These are phyloP conservation scores for Globisporangium solare DNA, from an alignment of 352 stramenopile species.

Conservation along the genomic window DNA sequence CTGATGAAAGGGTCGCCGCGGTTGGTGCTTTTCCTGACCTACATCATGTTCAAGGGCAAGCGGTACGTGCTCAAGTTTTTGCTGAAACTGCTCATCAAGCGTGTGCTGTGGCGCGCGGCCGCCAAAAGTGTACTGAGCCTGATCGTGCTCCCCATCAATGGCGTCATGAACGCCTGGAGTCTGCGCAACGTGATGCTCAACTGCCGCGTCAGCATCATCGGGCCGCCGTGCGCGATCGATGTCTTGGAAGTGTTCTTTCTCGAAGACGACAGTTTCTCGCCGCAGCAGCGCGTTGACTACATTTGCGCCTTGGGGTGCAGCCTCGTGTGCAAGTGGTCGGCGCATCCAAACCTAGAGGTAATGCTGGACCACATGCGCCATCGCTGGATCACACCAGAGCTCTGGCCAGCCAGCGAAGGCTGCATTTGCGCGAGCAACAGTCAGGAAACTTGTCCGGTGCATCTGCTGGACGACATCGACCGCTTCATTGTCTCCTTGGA, in stretches of 20 bases:
- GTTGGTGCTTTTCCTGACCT: constrained; percentile 29
- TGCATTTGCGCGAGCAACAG: constrained; percentile 24
- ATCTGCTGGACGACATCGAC: constrained; percentile 33
- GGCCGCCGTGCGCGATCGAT: constrained; percentile 27
- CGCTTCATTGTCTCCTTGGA: constrained; percentile 23
- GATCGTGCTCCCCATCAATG: constrained; percentile 46
- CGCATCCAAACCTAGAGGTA: constrained; percentile 58
- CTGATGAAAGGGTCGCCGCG: constrained; percentile 42
- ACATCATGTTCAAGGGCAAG: constrained; percentile 49
- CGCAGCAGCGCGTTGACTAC: constrained; percentile 46
- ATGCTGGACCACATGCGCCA: constrained; percentile 44
- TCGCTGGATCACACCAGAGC: constrained; percentile 26
- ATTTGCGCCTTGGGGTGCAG: constrained; percentile 36
- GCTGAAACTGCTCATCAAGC: constrained; percentile 54
- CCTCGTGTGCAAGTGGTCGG: constrained; percentile 39
- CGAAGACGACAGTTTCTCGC: constrained; percentile 22
- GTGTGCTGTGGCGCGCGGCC: constrained; percentile 39
- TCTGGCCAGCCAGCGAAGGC: constrained; percentile 25
- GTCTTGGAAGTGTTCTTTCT: constrained; percentile 33
- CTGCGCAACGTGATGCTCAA: constrained; percentile 36
- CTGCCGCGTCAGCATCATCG: constrained; percentile 49
- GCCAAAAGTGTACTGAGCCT: constrained; percentile 34
- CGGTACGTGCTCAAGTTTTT: constrained; percentile 50
- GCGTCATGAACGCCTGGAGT: constrained; percentile 41
- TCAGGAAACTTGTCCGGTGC: constrained; percentile 18